Evolutionary conservation across 306 rosid genomes (phyloP).

Genomic region (Malus fusca): DNA sequence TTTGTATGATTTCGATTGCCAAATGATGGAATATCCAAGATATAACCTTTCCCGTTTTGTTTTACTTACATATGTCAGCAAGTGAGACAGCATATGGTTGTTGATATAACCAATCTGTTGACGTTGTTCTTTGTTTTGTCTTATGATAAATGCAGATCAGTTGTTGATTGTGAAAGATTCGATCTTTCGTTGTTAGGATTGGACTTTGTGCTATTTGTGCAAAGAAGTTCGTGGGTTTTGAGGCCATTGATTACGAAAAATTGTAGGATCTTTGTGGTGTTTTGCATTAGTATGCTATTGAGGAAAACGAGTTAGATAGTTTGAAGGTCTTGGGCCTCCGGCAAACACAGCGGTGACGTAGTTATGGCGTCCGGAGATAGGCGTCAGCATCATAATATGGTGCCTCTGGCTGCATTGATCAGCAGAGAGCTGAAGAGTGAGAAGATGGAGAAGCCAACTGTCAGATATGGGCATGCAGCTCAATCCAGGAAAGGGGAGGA

Average conservation of each 20-base stretch:
- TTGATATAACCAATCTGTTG: background rate
- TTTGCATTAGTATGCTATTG: background rate
- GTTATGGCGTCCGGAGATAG: conserved; percentile 67
- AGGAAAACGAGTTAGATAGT: background rate
- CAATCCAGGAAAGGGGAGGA: conserved; percentile 95
- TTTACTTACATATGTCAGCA: background rate
- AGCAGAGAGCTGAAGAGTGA: conserved; percentile 82
- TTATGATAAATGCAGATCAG: conserved; percentile 42
- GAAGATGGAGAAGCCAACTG: conserved; percentile 86
- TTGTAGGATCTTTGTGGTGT: conserved; percentile 8
- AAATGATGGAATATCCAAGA: background rate
- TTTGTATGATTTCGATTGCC: background rate
- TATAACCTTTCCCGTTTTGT: background rate
- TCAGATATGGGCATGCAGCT: conserved; percentile 76
- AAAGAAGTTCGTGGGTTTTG: background rate
- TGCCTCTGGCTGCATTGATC: conserved; percentile 88
- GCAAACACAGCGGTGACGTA: conserved; percentile 18
- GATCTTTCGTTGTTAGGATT: conserved; percentile 2
- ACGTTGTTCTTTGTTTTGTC: conserved; percentile 8
- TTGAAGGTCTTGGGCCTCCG: background rate
- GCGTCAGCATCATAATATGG: conserved; percentile 59
- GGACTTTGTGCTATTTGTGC: conserved; percentile 5
- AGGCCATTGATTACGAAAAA: background rate
- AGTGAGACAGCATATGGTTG: background rate
- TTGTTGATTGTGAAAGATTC: background rate